Conservation (phyloP, 2,329 filamentous ascomycete genomes). For the Clathrospora elynae region DNA sequence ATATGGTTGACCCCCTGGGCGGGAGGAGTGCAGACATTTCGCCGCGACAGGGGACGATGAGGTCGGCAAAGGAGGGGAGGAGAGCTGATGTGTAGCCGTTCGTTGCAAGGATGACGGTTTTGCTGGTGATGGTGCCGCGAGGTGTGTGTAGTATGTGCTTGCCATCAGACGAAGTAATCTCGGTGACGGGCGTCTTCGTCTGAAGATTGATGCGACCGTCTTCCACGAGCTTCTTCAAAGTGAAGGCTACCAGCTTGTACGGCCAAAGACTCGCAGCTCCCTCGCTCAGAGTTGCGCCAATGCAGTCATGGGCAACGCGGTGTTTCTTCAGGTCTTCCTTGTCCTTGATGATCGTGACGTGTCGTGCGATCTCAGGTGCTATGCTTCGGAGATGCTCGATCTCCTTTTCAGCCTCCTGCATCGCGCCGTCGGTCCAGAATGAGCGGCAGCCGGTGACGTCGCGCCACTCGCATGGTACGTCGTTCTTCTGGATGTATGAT, state of each 20-base stretch:
- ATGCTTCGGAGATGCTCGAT: slow-evolving; percentile 57
- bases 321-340: slow-evolving; percentile 57
- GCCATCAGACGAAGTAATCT: slow-evolving; percentile 33
- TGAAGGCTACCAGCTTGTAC: slow-evolving; percentile 78
- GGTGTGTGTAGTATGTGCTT: slow-evolving; percentile 69
- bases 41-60: slow-evolving; percentile 78
- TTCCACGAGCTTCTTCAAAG: slow-evolving; percentile 65
- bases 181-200: slow-evolving; percentile 68
- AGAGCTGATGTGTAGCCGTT: slow-evolving; percentile 84
- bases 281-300: slow-evolving; percentile 68
- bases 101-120: slow-evolving; percentile 74
- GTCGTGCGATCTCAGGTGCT: slow-evolving; percentile 62
- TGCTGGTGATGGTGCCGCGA: slow-evolving; percentile 68
- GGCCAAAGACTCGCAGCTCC: slow-evolving; percentile 76
- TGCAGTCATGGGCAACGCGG: slow-evolving; percentile 53
- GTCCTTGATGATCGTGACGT: slow-evolving; percentile 49
- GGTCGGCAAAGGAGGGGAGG: slow-evolving; percentile 68
- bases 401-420: slow-evolving; percentile 58
- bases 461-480: slow-evolving; percentile 73
- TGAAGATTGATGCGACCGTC: slow-evolving; percentile 69
- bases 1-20: slow-evolving; percentile 51
- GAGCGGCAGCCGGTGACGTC: slow-evolving; percentile 67
- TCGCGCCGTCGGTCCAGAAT: slow-evolving; percentile 62
- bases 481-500: slow-evolving; percentile 60
- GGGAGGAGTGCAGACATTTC: slow-evolving; percentile 71